A percentile compares a stretch with the other conserved stretches of the same genome.
Evolutionary conservation across 352 stramenopile genomes (phyloP).

Genomic region (Phytophthora lateralis): DNA sequence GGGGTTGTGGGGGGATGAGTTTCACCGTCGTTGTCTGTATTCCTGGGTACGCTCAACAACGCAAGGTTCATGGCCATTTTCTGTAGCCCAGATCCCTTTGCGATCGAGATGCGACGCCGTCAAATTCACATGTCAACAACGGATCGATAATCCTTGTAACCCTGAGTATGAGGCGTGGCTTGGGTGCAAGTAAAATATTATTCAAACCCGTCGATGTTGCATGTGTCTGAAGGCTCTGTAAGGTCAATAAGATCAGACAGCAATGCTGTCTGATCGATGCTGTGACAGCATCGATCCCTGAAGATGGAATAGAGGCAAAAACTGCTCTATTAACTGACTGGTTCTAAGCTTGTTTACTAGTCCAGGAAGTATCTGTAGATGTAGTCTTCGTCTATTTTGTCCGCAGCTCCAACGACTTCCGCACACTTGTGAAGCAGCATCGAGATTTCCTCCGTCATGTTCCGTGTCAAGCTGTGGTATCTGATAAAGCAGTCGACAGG

Average conservation of each 20-base stretch:
- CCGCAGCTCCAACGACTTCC: not conserved
- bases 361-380: not conserved
- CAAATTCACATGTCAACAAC: constrained; percentile 36
- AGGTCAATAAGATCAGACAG: too few species aligned
- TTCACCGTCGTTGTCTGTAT: too few species aligned
- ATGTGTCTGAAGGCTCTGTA: too few species aligned
- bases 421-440: not conserved
- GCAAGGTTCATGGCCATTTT: constrained; percentile 36
- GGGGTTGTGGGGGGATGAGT: too few species aligned
- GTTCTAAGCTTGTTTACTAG: not conserved
- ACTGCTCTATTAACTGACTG: not conserved
- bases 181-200: constrained; percentile 11
- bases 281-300: not conserved
- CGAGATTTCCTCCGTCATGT: not conserved
- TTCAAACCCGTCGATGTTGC: not conserved
- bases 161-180: constrained; percentile 34
- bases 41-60: constrained; percentile 18
- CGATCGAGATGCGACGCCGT: constrained; percentile 27
- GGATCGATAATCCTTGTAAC: constrained; percentile 25
- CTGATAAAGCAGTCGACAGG: not conserved
- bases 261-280: too few species aligned
- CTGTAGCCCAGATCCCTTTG: constrained; percentile 19
- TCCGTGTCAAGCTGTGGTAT: not conserved
- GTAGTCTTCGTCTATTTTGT: not conserved
- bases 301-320: not conserved